Base-by-base conservation (phyloP, 208 protist genomes). In the Trypanosoma melophagium region DNA sequence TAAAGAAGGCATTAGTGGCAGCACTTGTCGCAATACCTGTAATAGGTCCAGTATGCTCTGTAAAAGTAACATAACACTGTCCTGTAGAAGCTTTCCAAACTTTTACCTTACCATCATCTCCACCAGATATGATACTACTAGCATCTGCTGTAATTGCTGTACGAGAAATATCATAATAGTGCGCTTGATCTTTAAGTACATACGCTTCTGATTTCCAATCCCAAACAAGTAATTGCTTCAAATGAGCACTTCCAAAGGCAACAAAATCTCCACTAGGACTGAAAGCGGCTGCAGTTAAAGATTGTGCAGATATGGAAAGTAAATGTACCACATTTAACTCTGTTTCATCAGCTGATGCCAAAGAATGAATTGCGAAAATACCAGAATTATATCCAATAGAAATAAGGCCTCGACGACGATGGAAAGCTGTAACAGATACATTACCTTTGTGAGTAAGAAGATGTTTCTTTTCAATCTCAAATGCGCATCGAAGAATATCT, bases 61-160 rank as follows among this genome's bases (percentile, higher is more conserved):
- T 91, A 66, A 98, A 97, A 65, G 92, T 98, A n/a, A 93, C 91
- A 57, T 94, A 92, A 79, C 93, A 98, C 77, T 97, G 89, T 16
- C 95, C 95, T 1, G 86, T 90, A 51, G 78, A 65, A 10, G 80
- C 80, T 61, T 94, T 96, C 95, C 95, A 98, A 35, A 97, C 87
- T 77, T 98, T 98, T 38, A 98, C 86, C 72, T 97, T 97, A 47
- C 93, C 93, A 65, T 98, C 95, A 40, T 97, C 89, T 51, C 90
- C 92, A 45, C 93, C 92, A 28, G 92, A 96, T 68, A 95, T 83
- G 73, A 98, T 92, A 70, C 82, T 77, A 40, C 71, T 80, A 62
- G 90, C 87, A 78, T 97, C 93, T 19, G 85, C 86, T 25, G 90
- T 96, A 76, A 96, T 94, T 49, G 90, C 94, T 44, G 91, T 85